Base-by-base conservation (phyloP, 805 yeast species). In the Candida krabiensis region DNA sequence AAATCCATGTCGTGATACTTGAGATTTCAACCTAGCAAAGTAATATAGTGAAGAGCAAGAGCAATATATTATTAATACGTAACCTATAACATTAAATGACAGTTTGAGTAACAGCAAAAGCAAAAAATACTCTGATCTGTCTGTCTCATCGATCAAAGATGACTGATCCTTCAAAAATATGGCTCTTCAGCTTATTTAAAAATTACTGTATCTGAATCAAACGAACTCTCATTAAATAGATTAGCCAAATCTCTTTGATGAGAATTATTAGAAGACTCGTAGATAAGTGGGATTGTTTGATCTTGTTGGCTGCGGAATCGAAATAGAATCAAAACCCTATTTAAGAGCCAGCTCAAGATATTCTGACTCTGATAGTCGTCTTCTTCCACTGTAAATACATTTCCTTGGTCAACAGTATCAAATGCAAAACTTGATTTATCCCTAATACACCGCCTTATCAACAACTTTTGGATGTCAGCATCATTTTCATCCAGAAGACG, bases 381-480 rank as follows among this genome's bases (percentile, higher is more conserved):
- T 17, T 38, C 44, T 15, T 37, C 14, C 5, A 40, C 19, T 2
- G 7, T 31, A 25, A 37, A 40, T 17, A 25, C 29, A 13, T 33
- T 43, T 2, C 11, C 37, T n/a, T 29, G 38, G 3, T 13, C 9
- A 4, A 42, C 43, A 9, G 19, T 16, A 19, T 34, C 33, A 11
- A 41, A 37, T n/a, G 31, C 50, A 38, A 46, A 46, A 14, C 50
- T 46, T n/a, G 44, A 24, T 29, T 33, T 34, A 9, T 35, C 25
- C 14, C 50, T 19, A 13, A 46, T n/a, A 5, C 24, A n/a, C 9
- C 50, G 43, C n/a, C 13, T 25, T 5, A 31, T 19, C 16, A 30
- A 30, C 36, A 31, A 11, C 24, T 28, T 19, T 16, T 35, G 40
- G 14, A 40, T 27, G 14, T 35, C 37, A 6, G 16, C 27, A 14